A percentile compares a stretch with the other conserved stretches of the same genome.
Evolutionary conservation across 176 grass and related monocot genomes (phyloP).

Genomic region (Carex scoparia): DNA sequence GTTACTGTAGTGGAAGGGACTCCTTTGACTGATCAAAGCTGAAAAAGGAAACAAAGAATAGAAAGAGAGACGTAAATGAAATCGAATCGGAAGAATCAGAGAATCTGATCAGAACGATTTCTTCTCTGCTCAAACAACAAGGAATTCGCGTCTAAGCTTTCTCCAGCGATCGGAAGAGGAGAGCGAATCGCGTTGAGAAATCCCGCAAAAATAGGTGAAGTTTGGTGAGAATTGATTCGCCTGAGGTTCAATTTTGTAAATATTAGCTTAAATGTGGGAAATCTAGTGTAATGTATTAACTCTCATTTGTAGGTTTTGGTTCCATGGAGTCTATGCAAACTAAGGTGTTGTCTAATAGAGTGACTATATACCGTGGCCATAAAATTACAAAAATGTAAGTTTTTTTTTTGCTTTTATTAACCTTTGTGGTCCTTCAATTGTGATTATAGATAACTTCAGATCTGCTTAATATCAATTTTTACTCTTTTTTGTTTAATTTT

Average conservation of each 20-base stretch:
- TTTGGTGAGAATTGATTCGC: too few species aligned
- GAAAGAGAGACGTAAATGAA: too few species aligned
- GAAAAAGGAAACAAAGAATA: too few species aligned
- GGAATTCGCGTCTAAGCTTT: too few species aligned
- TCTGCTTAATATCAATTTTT: not conserved
- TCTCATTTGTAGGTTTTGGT: slow-evolving; percentile 7
- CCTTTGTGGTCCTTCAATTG: not conserved
- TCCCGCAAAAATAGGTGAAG: too few species aligned
- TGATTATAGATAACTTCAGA: not conserved
- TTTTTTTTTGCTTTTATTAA: too few species aligned
- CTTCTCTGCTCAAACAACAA: too few species aligned
- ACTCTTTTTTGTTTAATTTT: not conserved
- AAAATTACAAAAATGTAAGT: slow-evolving; percentile 19
- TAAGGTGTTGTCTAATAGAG: not conserved
- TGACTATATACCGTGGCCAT: not conserved
- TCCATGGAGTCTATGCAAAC: slow-evolving; percentile 17
- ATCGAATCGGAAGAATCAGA: too few species aligned
- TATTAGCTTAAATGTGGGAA: not conserved
- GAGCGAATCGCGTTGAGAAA: too few species aligned
- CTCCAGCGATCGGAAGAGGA: too few species aligned
- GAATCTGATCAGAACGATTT: too few species aligned
- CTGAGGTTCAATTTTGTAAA: not conserved
- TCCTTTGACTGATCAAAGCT: not conserved
- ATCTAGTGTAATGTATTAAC: not conserved
- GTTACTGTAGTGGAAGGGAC: too few species aligned